These are phyloP conservation scores for Penicillium oxalicum DNA, from an alignment of 2,329 filamentous ascomycete genomes.

Conservation along the genomic window DNA sequence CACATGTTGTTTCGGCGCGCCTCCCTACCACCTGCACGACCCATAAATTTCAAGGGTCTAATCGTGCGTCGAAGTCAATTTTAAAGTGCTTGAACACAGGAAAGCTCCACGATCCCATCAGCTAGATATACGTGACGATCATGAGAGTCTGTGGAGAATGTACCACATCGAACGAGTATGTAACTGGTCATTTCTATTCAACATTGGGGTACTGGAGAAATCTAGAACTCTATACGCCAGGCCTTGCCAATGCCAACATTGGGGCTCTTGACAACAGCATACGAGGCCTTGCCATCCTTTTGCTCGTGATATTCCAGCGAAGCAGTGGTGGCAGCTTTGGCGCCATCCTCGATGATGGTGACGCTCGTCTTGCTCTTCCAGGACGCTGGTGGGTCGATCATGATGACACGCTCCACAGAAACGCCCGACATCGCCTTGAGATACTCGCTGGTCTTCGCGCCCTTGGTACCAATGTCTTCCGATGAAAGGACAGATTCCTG, in stretches of 20 bases:
- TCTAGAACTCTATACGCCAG: constrained; percentile 57
- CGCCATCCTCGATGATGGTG: constrained; percentile 43
- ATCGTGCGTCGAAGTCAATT: too few relatives aligned
- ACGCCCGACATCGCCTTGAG: constrained; percentile 73
- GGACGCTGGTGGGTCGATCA: constrained; percentile 68
- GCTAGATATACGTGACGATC: too few relatives aligned
- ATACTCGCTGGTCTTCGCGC: constrained; percentile 64
- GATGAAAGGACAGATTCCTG: constrained; percentile 57
- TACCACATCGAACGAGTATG: too few relatives aligned
- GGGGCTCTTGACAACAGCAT: constrained; percentile 60
- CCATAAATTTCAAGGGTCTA: too few relatives aligned
- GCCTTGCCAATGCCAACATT: constrained; percentile 55
- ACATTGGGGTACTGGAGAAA: not conserved
- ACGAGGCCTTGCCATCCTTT: constrained; percentile 52
- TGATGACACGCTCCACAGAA: constrained; percentile 72
- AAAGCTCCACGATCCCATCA: too few relatives aligned
- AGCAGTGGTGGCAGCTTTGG: constrained; percentile 42
- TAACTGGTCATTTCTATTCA: not conserved
- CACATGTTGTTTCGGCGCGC: too few relatives aligned
- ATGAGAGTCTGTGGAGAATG: too few relatives aligned
- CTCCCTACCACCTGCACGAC: too few relatives aligned
- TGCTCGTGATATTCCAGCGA: constrained; percentile 53
- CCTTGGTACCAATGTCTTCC: constrained; percentile 57
- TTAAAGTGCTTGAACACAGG: too few relatives aligned
- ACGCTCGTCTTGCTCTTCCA: constrained; percentile 64